phyloP scores from a whole-genome alignment of 2,329 filamentous ascomycete species.

The Diaporthe australafricana region DNA sequence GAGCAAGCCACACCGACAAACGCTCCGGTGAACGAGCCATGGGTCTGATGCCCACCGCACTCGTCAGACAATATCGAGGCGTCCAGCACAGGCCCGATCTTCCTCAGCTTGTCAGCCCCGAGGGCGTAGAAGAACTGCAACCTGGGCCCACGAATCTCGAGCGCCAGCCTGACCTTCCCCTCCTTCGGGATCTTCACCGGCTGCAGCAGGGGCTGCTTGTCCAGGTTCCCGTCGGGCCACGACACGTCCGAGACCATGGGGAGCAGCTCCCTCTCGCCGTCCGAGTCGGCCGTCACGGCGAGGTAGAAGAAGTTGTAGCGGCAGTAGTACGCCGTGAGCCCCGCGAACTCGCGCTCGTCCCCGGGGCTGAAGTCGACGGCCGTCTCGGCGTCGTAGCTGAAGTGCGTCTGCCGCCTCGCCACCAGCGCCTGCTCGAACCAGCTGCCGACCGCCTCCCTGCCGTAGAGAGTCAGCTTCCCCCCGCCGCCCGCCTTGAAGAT shows the following conservation, averaged over 20 bases:
- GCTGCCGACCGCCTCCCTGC: constrained; percentile 65
- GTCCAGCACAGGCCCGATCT: constrained; percentile 67
- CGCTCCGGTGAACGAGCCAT: constrained; percentile 73
- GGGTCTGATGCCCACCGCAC: constrained; percentile 69
- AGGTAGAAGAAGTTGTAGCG: constrained; percentile 76
- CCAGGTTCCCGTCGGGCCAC: constrained; percentile 63
- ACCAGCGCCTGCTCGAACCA: constrained; percentile 71
- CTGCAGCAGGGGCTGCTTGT: constrained; percentile 51
- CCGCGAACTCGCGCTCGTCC: constrained; percentile 71
- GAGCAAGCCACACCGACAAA: constrained; percentile 69
- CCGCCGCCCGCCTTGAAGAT: constrained; percentile 57
- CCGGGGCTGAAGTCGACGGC: constrained; percentile 62
- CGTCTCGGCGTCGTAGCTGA: constrained; percentile 71
- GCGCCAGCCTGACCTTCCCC: constrained; percentile 66
- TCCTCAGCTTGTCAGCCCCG: constrained; percentile 55
- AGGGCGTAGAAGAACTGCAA: constrained; percentile 70
- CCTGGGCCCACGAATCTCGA: constrained; percentile 59
- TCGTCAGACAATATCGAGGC: constrained; percentile 72
- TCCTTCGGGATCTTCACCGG: constrained; percentile 63
- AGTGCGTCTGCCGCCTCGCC: constrained; percentile 66
- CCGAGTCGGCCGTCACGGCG: constrained; percentile 65
- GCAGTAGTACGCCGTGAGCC: constrained; percentile 71
- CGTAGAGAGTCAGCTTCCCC: constrained; percentile 58
- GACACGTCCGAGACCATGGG: constrained; percentile 68
- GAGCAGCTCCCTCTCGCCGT: constrained; percentile 68